Percentiles rank a stretch among this genome's conserved stretches.
Evolutionary conservation across 495 filamentous ascomycete genomes (phyloP).

Genomic region (Bathelium albidoporum): DNA sequence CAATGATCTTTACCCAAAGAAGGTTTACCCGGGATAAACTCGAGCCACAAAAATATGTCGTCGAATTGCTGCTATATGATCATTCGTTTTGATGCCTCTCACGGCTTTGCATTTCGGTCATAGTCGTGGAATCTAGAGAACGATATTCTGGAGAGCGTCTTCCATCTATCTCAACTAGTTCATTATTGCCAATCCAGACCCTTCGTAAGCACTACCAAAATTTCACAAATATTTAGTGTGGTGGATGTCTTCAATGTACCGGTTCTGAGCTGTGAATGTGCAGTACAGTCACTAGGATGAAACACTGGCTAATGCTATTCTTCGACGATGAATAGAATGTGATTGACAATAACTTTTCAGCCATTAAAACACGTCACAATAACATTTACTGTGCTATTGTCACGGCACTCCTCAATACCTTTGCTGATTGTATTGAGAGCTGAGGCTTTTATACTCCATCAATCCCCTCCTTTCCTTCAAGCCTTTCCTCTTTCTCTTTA

Average conservation of each 20-base stretch:
- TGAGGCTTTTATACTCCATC: not conserved
- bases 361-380: not conserved
- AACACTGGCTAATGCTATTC: no score
- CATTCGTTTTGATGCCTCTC: not conserved
- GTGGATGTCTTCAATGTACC: no score
- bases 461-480: not conserved
- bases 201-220: no score
- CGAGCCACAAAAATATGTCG: not conserved
- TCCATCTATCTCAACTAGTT: no score
- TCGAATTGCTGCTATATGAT: no score
- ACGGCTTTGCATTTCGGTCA: not conserved
- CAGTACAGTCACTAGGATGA: not conserved
- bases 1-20: not conserved
- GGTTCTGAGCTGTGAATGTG: not conserved
- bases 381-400: not conserved
- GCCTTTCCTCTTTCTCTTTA: not conserved
- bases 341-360: not conserved
- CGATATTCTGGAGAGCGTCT: not conserved
- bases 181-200: no score
- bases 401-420: not conserved
- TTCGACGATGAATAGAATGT: not conserved
- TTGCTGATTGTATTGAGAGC: not conserved
- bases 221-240: no score
- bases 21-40: not conserved
- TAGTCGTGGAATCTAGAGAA: not conserved